Evolutionary conservation across 2,329 filamentous ascomycete genomes (phyloP).

Genomic region (Rosellinia necatrix): DNA sequence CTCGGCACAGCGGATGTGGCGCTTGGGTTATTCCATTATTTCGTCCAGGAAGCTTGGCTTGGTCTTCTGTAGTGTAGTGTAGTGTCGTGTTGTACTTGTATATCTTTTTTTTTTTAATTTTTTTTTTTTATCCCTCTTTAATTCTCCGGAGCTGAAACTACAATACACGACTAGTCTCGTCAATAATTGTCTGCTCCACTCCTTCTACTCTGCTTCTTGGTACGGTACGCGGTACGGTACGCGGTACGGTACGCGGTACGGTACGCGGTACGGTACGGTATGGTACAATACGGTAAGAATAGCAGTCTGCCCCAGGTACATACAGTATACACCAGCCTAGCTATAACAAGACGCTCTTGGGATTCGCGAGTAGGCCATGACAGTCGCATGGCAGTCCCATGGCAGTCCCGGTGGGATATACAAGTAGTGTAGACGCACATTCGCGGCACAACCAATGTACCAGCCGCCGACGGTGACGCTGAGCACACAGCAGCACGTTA

Average conservation of each 20-base stretch:
- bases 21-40: slow-evolving; percentile 15
- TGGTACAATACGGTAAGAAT: too few species aligned
- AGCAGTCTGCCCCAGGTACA: too few species aligned
- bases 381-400: too few species aligned
- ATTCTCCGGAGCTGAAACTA: slow-evolving; percentile 2
- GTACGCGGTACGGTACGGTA: too few species aligned
- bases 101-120: neutral
- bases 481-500: slow-evolving; percentile 5
- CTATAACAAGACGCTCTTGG: neutral
- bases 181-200: neutral
- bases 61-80: too few species aligned
- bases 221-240: neutral
- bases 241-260: too few species aligned
- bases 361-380: slow-evolving; percentile 2
- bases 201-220: neutral
- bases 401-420: too few species aligned
- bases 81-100: too few species aligned
- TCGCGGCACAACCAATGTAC: slow-evolving; percentile 12
- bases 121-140: slow-evolving; percentile 2
- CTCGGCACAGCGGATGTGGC: slow-evolving; percentile 23
- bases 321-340: slow-evolving; percentile 10
- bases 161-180: slow-evolving; percentile 1
- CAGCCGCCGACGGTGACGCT: slow-evolving; percentile 2
- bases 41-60: slow-evolving; percentile 9
- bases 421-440: too few species aligned